A percentile compares a stretch with the other conserved stretches of the same genome.
Evolutionary conservation across 352 stramenopile genomes (phyloP).

Genomic region (Plasmopara muralis): DNA sequence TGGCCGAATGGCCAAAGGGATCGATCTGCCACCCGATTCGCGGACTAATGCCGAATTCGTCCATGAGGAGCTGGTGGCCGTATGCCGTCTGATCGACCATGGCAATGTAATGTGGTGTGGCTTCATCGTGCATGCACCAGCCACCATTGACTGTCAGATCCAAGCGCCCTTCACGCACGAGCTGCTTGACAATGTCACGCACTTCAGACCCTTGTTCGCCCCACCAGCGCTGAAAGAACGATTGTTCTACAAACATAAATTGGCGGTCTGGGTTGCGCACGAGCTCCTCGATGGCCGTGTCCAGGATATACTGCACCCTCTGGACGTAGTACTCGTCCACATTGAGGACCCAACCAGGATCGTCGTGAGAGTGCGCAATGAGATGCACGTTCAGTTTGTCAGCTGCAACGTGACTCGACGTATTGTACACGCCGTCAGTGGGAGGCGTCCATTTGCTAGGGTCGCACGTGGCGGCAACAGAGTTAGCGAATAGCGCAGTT

Average conservation of each 20-base stretch:
- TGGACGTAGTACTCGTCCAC: slow-evolving; percentile 97
- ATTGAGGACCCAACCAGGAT: slow-evolving; percentile 93
- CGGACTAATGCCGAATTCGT: slow-evolving; percentile 91
- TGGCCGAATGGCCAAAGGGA: slow-evolving; percentile 92
- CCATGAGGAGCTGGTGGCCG: slow-evolving; percentile 91
- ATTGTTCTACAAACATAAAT: slow-evolving; percentile 94
- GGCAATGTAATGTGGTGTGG: slow-evolving; percentile 91
- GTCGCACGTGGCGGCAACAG: slow-evolving; percentile 25
- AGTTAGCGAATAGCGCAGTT: slow-evolving; percentile 4
- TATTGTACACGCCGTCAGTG: slow-evolving; percentile 66
- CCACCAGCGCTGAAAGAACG: slow-evolving; percentile 97
- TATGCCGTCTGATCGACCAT: slow-evolving; percentile 99
- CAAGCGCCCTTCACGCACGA: slow-evolving; percentile 89
- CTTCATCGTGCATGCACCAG: slow-evolving; percentile 99
- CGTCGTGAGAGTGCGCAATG: slow-evolving; percentile 95
- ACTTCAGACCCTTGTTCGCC: slow-evolving; percentile 73
- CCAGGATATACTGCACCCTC: slow-evolving; percentile 93
- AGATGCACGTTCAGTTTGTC: slow-evolving; percentile 94
- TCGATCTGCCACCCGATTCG: slow-evolving; percentile 98
- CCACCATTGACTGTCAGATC: slow-evolving; percentile 93
- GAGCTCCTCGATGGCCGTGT: slow-evolving; percentile 88
- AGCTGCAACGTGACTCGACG: slow-evolving; percentile 30
- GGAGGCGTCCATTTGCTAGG: slow-evolving; percentile 63
- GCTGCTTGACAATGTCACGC: slow-evolving; percentile 68
- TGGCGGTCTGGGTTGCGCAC: slow-evolving; percentile 84